phyloP scores from a whole-genome alignment of 257 asterid species.

The Fraxinus americana region DNA sequence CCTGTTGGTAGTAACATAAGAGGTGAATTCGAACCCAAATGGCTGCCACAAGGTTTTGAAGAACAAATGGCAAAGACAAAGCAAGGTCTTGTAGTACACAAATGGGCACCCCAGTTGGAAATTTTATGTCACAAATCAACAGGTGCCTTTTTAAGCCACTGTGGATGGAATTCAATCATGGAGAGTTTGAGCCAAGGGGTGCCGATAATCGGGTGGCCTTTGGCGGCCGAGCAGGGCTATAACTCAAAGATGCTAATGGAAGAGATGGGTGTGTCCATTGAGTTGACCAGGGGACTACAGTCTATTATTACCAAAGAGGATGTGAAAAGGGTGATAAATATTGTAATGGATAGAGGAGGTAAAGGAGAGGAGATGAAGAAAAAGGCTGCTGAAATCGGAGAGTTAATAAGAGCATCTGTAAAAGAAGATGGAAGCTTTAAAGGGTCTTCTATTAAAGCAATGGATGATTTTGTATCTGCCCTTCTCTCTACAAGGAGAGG shows the following conservation, averaged over 20 bases:
- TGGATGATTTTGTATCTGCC: slow-evolving; percentile 56
- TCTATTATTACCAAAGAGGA: slow-evolving; percentile 45
- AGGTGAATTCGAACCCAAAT: slow-evolving; percentile 63
- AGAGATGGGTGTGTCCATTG: slow-evolving; percentile 76
- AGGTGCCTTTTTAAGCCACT: slow-evolving; percentile 78
- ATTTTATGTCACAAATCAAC: slow-evolving; percentile 71
- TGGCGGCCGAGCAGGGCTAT: slow-evolving; percentile 91
- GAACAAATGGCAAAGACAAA: slow-evolving; percentile 29
- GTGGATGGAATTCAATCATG: slow-evolving; percentile 89
- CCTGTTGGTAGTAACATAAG: slow-evolving; percentile 58
- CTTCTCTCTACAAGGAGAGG: slow-evolving; percentile 28
- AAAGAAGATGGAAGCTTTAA: slow-evolving; percentile 39
- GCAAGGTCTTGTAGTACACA: slow-evolving; percentile 62
- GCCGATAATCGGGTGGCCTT: slow-evolving; percentile 90
- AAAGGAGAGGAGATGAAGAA: slow-evolving; percentile 63
- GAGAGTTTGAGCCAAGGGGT: slow-evolving; percentile 93
- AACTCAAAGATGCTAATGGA: slow-evolving; percentile 82
- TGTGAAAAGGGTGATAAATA: slow-evolving; percentile 61
- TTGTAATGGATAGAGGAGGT: slow-evolving; percentile 50
- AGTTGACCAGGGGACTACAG: slow-evolving; percentile 53
- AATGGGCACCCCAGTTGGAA: slow-evolving; percentile 98
- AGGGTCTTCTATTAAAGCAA: slow-evolving; percentile 60
- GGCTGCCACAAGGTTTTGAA: slow-evolving; percentile 70
- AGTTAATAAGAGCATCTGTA: slow-evolving; percentile 54
- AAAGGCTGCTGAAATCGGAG: slow-evolving; percentile 57